phyloP scores from a whole-genome alignment of 1,139 yeast genomes.

The Debaryomyces subglobosus region DNA sequence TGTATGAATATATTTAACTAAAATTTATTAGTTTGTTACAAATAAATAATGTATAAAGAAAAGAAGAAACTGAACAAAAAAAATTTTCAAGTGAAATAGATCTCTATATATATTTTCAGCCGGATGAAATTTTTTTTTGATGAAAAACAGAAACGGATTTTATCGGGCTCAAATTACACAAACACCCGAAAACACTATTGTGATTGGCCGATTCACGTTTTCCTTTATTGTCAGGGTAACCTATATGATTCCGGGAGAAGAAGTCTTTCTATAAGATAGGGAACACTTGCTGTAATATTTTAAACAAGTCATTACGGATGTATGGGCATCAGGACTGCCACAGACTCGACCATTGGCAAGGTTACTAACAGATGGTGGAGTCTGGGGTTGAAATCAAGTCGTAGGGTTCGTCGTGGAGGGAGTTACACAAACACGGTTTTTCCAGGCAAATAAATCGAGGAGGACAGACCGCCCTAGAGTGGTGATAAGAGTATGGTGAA shows the following conservation, averaged over 20 bases:
- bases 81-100: conserved; percentile 12
- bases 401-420: not conserved
- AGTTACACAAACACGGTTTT: conserved; percentile 7
- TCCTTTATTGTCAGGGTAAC: conserved; percentile 9
- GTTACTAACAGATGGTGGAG: not conserved
- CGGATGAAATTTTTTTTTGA: conserved; percentile 9
- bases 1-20: conserved; percentile 19
- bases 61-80: conserved; percentile 11
- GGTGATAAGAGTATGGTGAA: not conserved
- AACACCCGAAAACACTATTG: not conserved
- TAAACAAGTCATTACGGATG: not conserved
- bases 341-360: not conserved
- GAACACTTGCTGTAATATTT: not conserved
- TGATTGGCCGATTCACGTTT: conserved; percentile 6
- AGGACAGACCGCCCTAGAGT: conserved; percentile 2
- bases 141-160: conserved; percentile 8
- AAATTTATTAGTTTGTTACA: conserved; percentile 8
- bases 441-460: not conserved
- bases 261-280: not conserved
- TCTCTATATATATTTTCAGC: conserved; percentile 7
- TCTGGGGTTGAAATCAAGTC: not conserved
- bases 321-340: not conserved
- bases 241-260: not conserved
- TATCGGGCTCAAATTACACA: conserved; percentile 9
- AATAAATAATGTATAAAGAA: conserved; percentile 10